Conservation (phyloP, 345 rosid genomes). For the Laguncularia racemosa region DNA sequence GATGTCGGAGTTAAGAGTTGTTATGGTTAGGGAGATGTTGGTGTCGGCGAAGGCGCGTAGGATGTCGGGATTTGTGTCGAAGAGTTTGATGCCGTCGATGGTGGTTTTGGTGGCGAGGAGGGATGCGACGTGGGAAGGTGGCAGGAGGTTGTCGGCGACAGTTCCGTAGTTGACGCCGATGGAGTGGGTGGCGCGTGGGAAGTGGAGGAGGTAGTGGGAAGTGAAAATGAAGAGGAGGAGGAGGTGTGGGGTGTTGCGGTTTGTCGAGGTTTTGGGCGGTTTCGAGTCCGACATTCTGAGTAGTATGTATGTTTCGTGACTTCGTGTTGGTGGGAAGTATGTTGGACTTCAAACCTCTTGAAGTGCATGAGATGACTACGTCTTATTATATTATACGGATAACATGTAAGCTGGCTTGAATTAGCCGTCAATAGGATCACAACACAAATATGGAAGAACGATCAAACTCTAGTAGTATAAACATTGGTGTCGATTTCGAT, state of each 20-base stretch:
- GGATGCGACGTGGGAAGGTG: conserved; percentile 54
- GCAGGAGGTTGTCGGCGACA: conserved; percentile 71
- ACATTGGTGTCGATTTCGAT: too few species aligned
- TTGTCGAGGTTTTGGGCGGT: too few species aligned
- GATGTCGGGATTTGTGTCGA: conserved; percentile 67
- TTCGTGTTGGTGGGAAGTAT: too few species aligned
- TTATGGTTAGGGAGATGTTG: conserved; percentile 56
- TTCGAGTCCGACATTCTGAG: too few species aligned
- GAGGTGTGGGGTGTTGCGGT: not conserved
- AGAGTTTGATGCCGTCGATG: conserved; percentile 64
- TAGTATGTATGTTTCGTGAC: too few species aligned
- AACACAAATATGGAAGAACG: too few species aligned
- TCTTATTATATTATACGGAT: too few species aligned
- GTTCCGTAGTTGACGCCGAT: conserved; percentile 88
- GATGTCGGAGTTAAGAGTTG: conserved; percentile 65
- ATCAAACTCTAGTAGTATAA: too few species aligned
- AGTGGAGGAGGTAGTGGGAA: conserved; percentile 5
- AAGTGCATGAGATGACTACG: too few species aligned
- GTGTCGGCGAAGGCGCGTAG: conserved; percentile 68
- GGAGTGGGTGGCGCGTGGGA: conserved; percentile 27
- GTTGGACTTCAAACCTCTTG: too few species aligned
- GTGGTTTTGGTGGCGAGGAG: conserved; percentile 61
- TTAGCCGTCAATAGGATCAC: too few species aligned
- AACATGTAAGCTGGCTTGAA: too few species aligned
- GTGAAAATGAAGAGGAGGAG: conserved; percentile 11